A percentile compares a stretch with the other conserved stretches of the same genome.
Evolutionary conservation across 2,329 filamentous ascomycete genomes (phyloP).

Genomic region (Sporothrix mexicana): DNA sequence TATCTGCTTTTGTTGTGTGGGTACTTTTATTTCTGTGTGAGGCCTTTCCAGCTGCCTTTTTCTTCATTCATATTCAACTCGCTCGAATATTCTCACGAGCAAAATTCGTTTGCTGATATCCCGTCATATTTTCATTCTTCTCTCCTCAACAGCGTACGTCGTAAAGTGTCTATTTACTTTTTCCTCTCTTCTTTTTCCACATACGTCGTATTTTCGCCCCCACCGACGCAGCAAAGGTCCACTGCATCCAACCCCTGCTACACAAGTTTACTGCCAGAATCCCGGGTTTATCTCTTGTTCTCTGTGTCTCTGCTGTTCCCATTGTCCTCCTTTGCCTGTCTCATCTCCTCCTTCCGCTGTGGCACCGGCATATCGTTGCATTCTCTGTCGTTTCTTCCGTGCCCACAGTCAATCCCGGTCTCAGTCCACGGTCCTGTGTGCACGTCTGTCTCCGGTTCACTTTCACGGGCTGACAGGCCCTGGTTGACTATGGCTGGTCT

Average conservation of each 20-base stretch:
- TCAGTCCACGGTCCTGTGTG: background rate
- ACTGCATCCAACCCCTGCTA: background rate
- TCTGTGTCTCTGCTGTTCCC: background rate
- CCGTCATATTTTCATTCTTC: background rate
- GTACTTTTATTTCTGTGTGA: too few relatives aligned
- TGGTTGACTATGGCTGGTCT: background rate
- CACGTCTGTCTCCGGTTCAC: background rate
- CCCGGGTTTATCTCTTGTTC: background rate
- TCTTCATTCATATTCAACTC: background rate
- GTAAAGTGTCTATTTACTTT: background rate
- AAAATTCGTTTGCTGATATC: background rate
- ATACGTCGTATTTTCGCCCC: background rate
- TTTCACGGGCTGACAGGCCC: background rate
- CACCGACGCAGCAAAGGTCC: background rate
- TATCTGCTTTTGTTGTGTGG: background rate
- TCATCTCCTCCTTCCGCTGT: background rate
- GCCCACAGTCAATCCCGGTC: background rate
- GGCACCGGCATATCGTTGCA: slow-evolving; percentile 7
- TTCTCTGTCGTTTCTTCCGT: slow-evolving; percentile 18
- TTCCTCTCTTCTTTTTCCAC: background rate
- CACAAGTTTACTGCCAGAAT: slow-evolving; percentile 2
- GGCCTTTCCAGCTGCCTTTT: background rate
- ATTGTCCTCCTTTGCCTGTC: background rate
- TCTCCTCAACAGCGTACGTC: too few relatives aligned
- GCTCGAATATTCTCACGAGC: background rate